Evolutionary conservation across 1,284 basidiomycete species (phyloP).

Genomic region (Trametes sp.): DNA sequence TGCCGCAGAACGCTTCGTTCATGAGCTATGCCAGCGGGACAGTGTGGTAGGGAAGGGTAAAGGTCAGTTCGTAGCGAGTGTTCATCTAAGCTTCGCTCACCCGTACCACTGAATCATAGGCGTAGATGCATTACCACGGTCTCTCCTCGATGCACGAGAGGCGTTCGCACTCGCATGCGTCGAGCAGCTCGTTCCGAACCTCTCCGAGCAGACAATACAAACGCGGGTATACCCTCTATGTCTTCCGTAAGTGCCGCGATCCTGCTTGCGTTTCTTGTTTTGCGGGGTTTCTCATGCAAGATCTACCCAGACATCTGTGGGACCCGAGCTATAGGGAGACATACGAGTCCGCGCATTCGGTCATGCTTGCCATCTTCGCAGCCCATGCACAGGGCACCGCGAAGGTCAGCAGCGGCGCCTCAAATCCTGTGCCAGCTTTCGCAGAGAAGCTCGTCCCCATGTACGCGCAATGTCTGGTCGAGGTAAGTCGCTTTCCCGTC

Average conservation of each 20-base stretch:
- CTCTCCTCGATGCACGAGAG: slow-evolving; percentile 55
- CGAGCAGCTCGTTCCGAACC: slow-evolving; percentile 71
- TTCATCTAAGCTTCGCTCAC: background rate
- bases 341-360: slow-evolving; percentile 80
- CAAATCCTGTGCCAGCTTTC: slow-evolving; percentile 39
- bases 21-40: slow-evolving; percentile 43
- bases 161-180: slow-evolving; percentile 70
- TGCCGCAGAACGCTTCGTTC: slow-evolving; percentile 53
- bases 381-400: slow-evolving; percentile 54
- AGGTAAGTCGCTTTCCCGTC: slow-evolving; percentile 51
- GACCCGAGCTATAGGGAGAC: slow-evolving; percentile 67
- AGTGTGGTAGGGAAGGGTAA: slow-evolving; percentile 17
- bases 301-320: slow-evolving; percentile 55
- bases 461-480: slow-evolving; percentile 69
- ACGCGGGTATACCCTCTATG: slow-evolving; percentile 63
- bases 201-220: slow-evolving; percentile 57
- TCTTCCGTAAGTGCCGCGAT: slow-evolving; percentile 57
- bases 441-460: slow-evolving; percentile 68
- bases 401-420: slow-evolving; percentile 28
- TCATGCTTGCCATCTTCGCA: slow-evolving; percentile 72
- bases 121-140: slow-evolving; percentile 21
- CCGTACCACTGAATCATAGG: background rate
- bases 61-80: slow-evolving; percentile 19
- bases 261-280: too few species aligned
- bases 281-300: background rate